Conservation (phyloP, 192 early-diverging fungal species). For the Lobosporangium transversale region DNA sequence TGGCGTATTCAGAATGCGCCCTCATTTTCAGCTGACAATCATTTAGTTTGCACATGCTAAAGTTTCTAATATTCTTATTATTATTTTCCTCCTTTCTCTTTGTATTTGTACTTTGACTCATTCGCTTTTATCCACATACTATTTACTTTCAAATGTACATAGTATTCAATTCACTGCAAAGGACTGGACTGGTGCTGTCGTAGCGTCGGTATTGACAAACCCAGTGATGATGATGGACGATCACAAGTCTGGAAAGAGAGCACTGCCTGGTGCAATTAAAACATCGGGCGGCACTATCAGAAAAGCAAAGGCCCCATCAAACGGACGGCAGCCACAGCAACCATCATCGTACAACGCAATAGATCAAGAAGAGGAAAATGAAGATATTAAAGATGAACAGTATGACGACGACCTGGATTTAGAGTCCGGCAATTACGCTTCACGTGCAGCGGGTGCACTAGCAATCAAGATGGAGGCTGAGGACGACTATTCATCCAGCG, state of each 20-base stretch:
- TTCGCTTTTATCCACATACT: not conserved
- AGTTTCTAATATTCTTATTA: not conserved
- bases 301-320: not conserved
- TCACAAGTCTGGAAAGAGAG: constrained; percentile 81
- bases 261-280: not conserved
- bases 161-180: constrained; percentile 78
- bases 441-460: no score
- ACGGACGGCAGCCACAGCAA: not conserved
- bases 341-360: no score
- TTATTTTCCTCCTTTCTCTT: constrained; percentile 6
- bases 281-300: not conserved
- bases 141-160: not conserved
- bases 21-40: constrained; percentile 40
- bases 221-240: constrained; percentile 92
- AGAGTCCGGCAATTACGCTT: constrained; percentile 4
- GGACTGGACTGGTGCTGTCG: constrained; percentile 65
- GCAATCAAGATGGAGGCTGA: constrained; percentile 10
- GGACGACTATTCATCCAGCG: constrained; percentile 4
- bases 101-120: not conserved
- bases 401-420: constrained; percentile 21
- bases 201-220: constrained; percentile 78
- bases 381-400: not conserved
- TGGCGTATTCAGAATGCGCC: not conserved
- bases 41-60: constrained; percentile 23
- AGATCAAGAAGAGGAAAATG: not conserved